Conservation (phyloP, 805 yeast species). For the Lipomyces lipofer region DNA sequence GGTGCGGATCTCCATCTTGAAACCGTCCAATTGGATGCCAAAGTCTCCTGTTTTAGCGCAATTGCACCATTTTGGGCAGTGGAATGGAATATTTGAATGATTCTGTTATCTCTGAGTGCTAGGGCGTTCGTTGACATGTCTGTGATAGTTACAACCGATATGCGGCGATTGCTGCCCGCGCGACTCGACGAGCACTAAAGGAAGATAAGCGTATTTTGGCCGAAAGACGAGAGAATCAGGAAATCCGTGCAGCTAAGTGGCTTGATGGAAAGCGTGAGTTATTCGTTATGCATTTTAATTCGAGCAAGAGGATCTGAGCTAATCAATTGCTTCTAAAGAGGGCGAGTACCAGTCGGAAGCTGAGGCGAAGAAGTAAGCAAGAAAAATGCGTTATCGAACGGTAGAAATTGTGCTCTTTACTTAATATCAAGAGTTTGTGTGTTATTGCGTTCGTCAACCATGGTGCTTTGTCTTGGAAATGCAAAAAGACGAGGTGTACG, state of each 20-base stretch:
- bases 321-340: neutral
- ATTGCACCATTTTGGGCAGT: neutral
- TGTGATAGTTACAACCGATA: slow-evolving; percentile 81
- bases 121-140: slow-evolving; percentile 2
- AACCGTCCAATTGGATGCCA: neutral
- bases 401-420: too few relatives aligned
- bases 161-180: slow-evolving; percentile 84
- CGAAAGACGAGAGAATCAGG: slow-evolving; percentile 67
- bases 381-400: too few relatives aligned
- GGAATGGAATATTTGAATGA: neutral
- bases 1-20: slow-evolving; percentile 7
- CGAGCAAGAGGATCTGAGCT: neutral
- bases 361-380: slow-evolving; percentile 9
- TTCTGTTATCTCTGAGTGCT: slow-evolving; percentile 8
- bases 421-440: too few relatives aligned
- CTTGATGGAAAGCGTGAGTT: slow-evolving; percentile 56
- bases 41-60: neutral
- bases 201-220: slow-evolving; percentile 76
- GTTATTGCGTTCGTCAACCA: too few relatives aligned
- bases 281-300: too few relatives aligned
- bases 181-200: slow-evolving; percentile 85
- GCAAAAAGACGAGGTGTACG: too few relatives aligned
- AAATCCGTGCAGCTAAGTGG: slow-evolving; percentile 69
- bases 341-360: slow-evolving; percentile 8
- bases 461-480: too few relatives aligned